phyloP scores from a whole-genome alignment of 164 flowering plant species.

The Dillenia turbinata region DNA sequence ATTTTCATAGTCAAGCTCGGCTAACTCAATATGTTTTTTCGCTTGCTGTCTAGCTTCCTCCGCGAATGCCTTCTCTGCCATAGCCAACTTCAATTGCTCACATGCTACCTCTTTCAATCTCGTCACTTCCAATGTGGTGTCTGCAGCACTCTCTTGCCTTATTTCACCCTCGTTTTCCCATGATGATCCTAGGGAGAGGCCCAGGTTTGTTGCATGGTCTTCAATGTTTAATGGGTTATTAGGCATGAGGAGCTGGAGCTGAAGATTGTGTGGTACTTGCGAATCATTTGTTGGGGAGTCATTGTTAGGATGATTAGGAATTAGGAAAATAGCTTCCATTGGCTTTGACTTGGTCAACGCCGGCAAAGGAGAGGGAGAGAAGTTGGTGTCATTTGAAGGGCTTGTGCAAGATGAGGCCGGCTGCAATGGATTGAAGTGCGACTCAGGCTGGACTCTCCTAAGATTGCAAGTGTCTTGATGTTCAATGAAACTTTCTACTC shows the following conservation, averaged over 20 bases:
- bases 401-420: constrained; percentile 34
- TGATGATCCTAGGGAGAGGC: constrained; percentile 51
- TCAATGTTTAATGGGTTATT: constrained; percentile 7
- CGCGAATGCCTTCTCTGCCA: constrained; percentile 46
- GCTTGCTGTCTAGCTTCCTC: constrained; percentile 53
- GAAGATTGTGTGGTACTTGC: constrained; percentile 22
- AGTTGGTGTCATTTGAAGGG: constrained; percentile 50
- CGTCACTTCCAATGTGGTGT: not conserved
- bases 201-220: constrained; percentile 33
- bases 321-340: constrained; percentile 3
- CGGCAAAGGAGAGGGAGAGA: constrained; percentile 6
- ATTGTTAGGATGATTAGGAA: not conserved
- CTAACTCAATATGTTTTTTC: constrained; percentile 45
- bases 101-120: constrained; percentile 24
- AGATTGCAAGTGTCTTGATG: constrained; percentile 61
- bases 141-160: no score
- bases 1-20: constrained; percentile 50
- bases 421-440: constrained; percentile 15
- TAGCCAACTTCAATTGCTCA: constrained; percentile 38
- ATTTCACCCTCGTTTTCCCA: no score
- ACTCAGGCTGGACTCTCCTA: constrained; percentile 30
- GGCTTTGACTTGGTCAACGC: no score
- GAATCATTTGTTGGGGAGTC: no score
- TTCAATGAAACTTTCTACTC: constrained; percentile 71
- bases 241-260: constrained; percentile 39